These are phyloP conservation scores for Lachnellula cervina DNA, from an alignment of 2,329 filamentous ascomycete species.

Conservation along the genomic window DNA sequence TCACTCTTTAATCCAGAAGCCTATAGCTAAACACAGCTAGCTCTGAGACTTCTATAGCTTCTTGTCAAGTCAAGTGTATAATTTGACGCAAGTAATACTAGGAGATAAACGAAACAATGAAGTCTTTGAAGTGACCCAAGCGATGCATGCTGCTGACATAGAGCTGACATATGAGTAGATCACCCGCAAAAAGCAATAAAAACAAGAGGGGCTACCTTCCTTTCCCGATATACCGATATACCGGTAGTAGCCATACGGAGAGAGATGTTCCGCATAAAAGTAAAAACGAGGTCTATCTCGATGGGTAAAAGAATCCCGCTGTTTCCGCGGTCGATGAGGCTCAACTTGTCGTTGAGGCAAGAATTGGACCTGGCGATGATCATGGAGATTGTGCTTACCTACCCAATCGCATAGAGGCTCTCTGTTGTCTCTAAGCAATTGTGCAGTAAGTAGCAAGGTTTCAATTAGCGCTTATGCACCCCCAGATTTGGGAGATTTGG, in stretches of 20 bases:
- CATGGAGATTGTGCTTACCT: slow-evolving; percentile 2
- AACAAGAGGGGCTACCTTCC: neutral
- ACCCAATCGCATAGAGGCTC: slow-evolving; percentile 14
- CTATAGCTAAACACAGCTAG: too few species aligned
- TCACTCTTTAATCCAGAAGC: too few species aligned
- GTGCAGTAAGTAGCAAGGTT: slow-evolving; percentile 12
- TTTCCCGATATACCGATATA: slow-evolving; percentile 2
- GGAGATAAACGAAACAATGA: neutral
- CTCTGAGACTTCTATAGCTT: too few species aligned
- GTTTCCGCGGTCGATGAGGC: neutral
- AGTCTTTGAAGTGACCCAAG: neutral
- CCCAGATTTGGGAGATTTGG: slow-evolving; percentile 13
- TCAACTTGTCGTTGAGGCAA: neutral
- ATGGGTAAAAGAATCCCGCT: neutral
- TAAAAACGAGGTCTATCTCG: neutral
- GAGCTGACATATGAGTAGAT: neutral
- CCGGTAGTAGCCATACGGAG: slow-evolving; percentile 2
- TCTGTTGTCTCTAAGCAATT: too few species aligned
- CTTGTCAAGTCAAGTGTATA: too few species aligned
- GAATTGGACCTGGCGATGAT: neutral
- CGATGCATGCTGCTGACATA: neutral
- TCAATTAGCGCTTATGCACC: slow-evolving; percentile 21
- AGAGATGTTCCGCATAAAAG: slow-evolving; percentile 2
- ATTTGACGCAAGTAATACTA: slow-evolving; percentile 4
- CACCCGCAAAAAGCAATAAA: slow-evolving; percentile 2